Conservation (phyloP, 2,329 filamentous ascomycete genomes). For the Dothidotthia symphoricarpi region DNA sequence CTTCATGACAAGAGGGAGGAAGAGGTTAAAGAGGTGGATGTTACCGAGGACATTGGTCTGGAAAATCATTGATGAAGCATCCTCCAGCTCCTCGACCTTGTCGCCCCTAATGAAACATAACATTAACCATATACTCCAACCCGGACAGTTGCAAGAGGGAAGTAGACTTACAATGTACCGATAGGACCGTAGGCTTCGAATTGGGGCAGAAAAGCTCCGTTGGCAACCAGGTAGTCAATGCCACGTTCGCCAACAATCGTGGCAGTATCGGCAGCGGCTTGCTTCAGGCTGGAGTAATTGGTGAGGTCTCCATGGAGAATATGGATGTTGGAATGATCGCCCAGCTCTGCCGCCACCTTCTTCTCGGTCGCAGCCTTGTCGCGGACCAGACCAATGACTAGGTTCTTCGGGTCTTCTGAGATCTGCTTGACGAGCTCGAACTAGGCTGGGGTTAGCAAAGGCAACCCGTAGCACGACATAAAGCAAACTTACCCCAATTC, state of each 20-base stretch:
- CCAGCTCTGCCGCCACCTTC: constrained; percentile 45
- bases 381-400: constrained; percentile 25
- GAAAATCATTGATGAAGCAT: constrained; percentile 34
- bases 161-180: constrained; percentile 41
- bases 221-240: constrained; percentile 56
- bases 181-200: constrained; percentile 36
- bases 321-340: constrained; percentile 19
- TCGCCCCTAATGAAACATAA: constrained; percentile 20
- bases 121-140: no score
- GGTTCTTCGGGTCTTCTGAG: constrained; percentile 41
- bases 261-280: constrained; percentile 19
- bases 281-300: constrained; percentile 20
- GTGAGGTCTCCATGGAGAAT: constrained; percentile 25
- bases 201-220: constrained; percentile 44
- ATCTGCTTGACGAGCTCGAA: constrained; percentile 52
- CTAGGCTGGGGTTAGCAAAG: constrained; percentile 29
- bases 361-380: constrained; percentile 47
- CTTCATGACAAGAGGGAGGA: constrained; percentile 54
- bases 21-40: constrained; percentile 55
- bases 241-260: constrained; percentile 19
- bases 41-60: constrained; percentile 54
- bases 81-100: constrained; percentile 36
- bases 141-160: neutral
- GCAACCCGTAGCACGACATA: neutral
- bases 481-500: constrained; percentile 27